These are phyloP conservation scores for Phytophthora brassicae DNA, from an alignment of 352 stramenopile genomes.

Conservation along the genomic window DNA sequence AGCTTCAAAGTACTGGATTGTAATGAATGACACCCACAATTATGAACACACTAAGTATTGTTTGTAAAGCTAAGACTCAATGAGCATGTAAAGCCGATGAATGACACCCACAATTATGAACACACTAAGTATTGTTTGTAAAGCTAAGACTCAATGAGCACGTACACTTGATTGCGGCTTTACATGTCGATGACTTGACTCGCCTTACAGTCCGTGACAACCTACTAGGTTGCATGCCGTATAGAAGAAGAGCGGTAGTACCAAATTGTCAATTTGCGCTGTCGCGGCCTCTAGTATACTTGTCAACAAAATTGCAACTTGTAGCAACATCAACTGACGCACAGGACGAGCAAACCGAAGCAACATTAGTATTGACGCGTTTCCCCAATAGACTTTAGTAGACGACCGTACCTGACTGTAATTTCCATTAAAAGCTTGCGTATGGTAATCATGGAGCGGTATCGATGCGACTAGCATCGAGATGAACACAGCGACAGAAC, in stretches of 20 bases:
- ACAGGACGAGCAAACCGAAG: not conserved
- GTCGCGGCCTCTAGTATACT: conserved; percentile 69
- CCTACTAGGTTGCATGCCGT: conserved; percentile 50
- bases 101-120: not conserved
- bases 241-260: conserved; percentile 75
- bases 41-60: not conserved
- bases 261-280: conserved; percentile 83
- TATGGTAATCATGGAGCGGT: conserved; percentile 47
- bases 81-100: not conserved
- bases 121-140: not conserved
- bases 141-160: not conserved
- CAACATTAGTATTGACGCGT: conserved; percentile 1
- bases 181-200: not conserved
- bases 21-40: not conserved
- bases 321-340: conserved; percentile 31
- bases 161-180: not conserved
- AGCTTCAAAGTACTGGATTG: too few relatives aligned
- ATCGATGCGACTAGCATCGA: conserved; percentile 62
- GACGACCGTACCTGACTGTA: conserved; percentile 38
- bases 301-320: conserved; percentile 45
- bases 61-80: not conserved
- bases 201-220: conserved; percentile 31
- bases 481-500: conserved; percentile 55
- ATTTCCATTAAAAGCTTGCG: conserved; percentile 14
- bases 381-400: not conserved